These are phyloP conservation scores for Thielaviopsis punctulata DNA, from an alignment of 2,329 filamentous ascomycete species.

Conservation along the genomic window DNA sequence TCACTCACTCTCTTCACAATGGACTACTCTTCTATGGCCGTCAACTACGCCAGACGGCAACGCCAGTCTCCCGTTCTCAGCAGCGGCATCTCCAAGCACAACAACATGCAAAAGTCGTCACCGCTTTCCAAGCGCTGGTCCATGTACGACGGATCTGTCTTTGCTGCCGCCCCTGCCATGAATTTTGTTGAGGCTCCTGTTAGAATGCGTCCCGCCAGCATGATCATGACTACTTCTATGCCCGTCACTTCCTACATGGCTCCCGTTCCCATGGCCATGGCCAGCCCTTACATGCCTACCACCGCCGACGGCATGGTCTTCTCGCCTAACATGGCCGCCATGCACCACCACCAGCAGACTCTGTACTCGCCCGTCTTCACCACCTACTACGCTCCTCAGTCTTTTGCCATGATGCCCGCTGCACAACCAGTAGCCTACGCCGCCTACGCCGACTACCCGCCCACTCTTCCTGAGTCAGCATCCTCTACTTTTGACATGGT, in stretches of 20 bases:
- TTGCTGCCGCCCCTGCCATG: background rate
- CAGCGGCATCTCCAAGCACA: constrained; percentile 7
- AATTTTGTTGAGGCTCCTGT: constrained; percentile 2
- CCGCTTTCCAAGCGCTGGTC: constrained; percentile 9
- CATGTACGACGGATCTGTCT: constrained; percentile 8
- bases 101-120: constrained; percentile 2
- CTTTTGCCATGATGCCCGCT: background rate
- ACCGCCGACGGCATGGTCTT: constrained; percentile 5
- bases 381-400: background rate
- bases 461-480: constrained; percentile 1
- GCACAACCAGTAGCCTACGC: background rate
- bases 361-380: background rate
- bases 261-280: background rate
- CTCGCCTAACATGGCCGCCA: constrained; percentile 3
- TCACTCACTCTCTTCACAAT: constrained; percentile 4
- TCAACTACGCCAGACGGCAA: constrained; percentile 4
- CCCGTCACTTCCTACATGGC: constrained; percentile 4
- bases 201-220: constrained; percentile 3
- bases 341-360: constrained; percentile 1
- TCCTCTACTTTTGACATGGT: constrained; percentile 5
- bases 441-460: constrained; percentile 2
- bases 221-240: constrained; percentile 1
- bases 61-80: constrained; percentile 8
- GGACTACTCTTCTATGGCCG: constrained; percentile 5
- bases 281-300: constrained; percentile 3